Base-by-base conservation (phyloP, 2,329 filamentous ascomycete species). In the Albifimbria verrucaria region DNA sequence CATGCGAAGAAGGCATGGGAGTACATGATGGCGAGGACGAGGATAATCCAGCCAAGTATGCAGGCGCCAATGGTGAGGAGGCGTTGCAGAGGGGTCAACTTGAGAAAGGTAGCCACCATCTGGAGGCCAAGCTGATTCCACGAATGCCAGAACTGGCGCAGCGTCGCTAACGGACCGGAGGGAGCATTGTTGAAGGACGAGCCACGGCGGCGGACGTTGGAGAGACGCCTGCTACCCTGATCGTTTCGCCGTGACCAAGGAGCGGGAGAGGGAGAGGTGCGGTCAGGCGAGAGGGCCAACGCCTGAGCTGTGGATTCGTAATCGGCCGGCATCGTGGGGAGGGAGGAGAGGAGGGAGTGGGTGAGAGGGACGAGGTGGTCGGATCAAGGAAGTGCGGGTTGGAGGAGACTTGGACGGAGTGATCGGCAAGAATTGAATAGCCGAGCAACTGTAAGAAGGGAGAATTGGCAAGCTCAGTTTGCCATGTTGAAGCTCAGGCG, bases 1-100 rank as follows among this genome's bases (percentile, higher is more conserved):
- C 80, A 85, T 28, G 81, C 78, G 74, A 97, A 95, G 67, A 97
- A 87, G 59, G 79, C 74, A 68, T 93, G 87, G 58, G 87, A 90
- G 77, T 90, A 94, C 56, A 93, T 69, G 52, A 96, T 74, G 67
- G 90, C 87, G 4, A 92, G 73, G 50, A 96, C 74, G 24, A 78
- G 73, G 12, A 90, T 64, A 9, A 82, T 75, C 52, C 80, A 70
- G n/a, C 77, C 57, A 0, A 78, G 65, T 17, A 88, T 48, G 9
- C 76, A 71, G 22, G 73, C 82, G 3, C 78, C 54, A 12, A 80
- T 68, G 20, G 86, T 76, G 20, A 86, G 74, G 7, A 84, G 69
- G 60, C 82, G 82, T 69, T 95, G 87, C 52, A 83, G 63, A 1
- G 81, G 75, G 15, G 81, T 75, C 50, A 90, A 75, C 57, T 72